Base-by-base conservation (phyloP, 2,329 filamentous ascomycete species). In the Sclerotiophoma versabilis region DNA sequence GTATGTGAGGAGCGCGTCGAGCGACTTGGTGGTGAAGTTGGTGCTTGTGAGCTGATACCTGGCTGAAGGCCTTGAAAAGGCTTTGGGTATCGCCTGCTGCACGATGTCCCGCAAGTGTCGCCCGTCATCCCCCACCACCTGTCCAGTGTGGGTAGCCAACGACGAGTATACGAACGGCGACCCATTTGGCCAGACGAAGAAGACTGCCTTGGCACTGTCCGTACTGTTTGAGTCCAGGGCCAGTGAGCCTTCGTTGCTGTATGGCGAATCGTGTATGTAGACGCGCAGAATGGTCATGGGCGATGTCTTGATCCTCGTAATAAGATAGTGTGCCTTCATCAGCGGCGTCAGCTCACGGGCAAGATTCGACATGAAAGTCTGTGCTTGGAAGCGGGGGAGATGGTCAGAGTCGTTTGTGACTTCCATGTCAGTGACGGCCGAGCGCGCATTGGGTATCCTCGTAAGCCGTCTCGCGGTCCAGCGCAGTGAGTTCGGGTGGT, bases 241-340 rank as follows among this genome's bases (percentile, higher is more conserved):
- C 7, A 75, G 59, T 9, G 71, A 74, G 27, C 75, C 71, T 43
- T 81, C 80, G 14, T 75, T 76, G 63, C 88, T 89, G 72, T 96
- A 96, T 0, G 91, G 91, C 1, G 90, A 91, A 71, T 95, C 89
- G 58, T 92, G 79, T 54, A 93, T 84, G 66, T 92, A 90, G 38
- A 96, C 87, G 44, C 91, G 86, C n/a, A 96, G 77, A 22, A 95
- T 80, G 1, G 90, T 82, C 4, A 95, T 78, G 0, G 90, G 85
- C n/a, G 89, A 79, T 1, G 82, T 80, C 47, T 83, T 81, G 47
- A 90, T 88, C n/a, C 88, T 84, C 61, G 89, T 87, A 56, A 95
- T 84, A 64, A 91, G 88, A 73, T 91, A 95, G 74, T 96, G 90
- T 5, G 90, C 89, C 73, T 95, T 96, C 63, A 93, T 84, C 54